Conservation (phyloP, 768 basidiomycete genomes). For the Suillus discolor region DNA sequence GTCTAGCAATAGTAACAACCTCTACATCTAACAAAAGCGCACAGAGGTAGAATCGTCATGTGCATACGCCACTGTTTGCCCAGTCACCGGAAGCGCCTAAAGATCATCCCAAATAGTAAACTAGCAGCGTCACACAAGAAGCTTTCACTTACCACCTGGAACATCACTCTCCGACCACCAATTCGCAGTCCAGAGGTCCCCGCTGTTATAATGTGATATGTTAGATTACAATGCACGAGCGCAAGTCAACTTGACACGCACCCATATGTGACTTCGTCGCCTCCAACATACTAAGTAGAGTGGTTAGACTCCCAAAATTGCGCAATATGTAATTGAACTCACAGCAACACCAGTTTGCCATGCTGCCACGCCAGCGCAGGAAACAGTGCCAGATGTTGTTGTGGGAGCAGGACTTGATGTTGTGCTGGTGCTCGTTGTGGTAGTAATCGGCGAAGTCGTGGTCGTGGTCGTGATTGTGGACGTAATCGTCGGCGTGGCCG, state of each 20-base stretch:
- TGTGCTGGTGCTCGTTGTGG: slow-evolving; percentile 14
- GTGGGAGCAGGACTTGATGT: slow-evolving; percentile 27
- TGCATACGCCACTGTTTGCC: slow-evolving; percentile 37
- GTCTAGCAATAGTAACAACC: background rate
- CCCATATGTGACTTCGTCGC: slow-evolving; percentile 43
- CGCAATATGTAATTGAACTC: slow-evolving; percentile 18
- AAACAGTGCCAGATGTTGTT: slow-evolving; percentile 29
- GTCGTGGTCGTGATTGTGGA: slow-evolving; percentile 15
- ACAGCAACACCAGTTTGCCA: slow-evolving; percentile 44
- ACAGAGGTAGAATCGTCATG: background rate
- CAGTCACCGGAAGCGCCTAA: slow-evolving; percentile 31
- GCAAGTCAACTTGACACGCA: slow-evolving; percentile 21
- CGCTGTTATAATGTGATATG: slow-evolving; percentile 30
- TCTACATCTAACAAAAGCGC: background rate
- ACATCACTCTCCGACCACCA: slow-evolving; percentile 50
- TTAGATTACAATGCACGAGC: background rate
- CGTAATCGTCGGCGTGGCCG: slow-evolving; percentile 15
- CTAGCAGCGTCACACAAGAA: slow-evolving; percentile 3
- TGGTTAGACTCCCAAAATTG: background rate
- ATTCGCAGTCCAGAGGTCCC: slow-evolving; percentile 51
- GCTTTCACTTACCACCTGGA: slow-evolving; percentile 33
- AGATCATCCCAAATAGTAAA: background rate
- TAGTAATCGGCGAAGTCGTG: slow-evolving; percentile 10
- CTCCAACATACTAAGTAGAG: slow-evolving; percentile 43
- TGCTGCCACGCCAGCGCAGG: slow-evolving; percentile 44